Conservation (phyloP, 257 asterid species). For the Gentiana straminea region DNA sequence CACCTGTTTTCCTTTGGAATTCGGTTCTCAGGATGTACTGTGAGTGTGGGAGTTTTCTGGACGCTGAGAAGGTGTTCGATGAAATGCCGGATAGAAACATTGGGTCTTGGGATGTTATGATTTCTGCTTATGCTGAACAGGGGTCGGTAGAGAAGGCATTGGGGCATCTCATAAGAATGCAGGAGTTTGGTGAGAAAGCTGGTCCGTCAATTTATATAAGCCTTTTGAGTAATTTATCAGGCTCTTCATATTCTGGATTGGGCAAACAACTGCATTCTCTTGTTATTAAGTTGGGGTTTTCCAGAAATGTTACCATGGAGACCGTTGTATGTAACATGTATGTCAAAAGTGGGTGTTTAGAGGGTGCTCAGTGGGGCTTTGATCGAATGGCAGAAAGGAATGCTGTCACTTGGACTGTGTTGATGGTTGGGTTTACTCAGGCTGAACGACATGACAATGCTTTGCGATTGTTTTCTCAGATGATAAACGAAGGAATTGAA, state of each 20-base stretch:
- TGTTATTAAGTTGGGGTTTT: conserved; percentile 30
- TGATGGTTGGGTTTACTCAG: conserved; percentile 45
- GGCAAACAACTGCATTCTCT: conserved; percentile 41
- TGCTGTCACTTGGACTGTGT: conserved; percentile 33
- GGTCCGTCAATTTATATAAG: conserved; percentile 19
- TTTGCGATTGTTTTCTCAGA: conserved; percentile 20
- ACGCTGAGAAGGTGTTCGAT: conserved; percentile 38
- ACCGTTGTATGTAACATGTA: conserved; percentile 37
- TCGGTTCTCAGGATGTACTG: conserved; percentile 25
- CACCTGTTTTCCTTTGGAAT: conserved; percentile 24
- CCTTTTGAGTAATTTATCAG: conserved; percentile 25
- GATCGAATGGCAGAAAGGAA: conserved; percentile 29
- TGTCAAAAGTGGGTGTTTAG: conserved; percentile 28
- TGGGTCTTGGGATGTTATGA: conserved; percentile 31
- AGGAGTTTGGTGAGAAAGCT: conserved; percentile 11
- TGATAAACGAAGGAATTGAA: conserved; percentile 24
- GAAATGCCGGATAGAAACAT: conserved; percentile 28
- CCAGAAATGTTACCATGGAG: conserved; percentile 27
- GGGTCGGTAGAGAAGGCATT: conserved; percentile 26
- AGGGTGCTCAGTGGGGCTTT: conserved; percentile 24
- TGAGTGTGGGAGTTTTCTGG: conserved; percentile 25
- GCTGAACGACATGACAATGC: conserved; percentile 33
- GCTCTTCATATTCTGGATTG: conserved; percentile 20
- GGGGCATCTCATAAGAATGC: conserved; percentile 17
- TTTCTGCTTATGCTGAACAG: conserved; percentile 32